Evolutionary conservation across 768 basidiomycete genomes (phyloP), one percentile per base, ranked within the genome.

Genomic region (Cytidiella melzeri): DNA sequence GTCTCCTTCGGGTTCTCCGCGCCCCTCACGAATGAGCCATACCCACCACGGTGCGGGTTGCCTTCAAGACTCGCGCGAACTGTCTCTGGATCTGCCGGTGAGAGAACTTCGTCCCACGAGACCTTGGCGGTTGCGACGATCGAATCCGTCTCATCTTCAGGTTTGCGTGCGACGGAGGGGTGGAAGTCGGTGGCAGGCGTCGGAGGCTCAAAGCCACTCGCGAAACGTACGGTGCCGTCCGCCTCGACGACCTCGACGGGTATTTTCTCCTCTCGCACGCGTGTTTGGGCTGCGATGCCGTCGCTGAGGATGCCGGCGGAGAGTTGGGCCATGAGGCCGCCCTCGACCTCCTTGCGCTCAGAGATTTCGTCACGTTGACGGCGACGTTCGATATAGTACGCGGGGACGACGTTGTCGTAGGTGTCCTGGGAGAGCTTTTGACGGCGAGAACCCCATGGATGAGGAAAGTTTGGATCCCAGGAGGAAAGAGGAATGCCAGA

Each of bases 151-250:
- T 53, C 58, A 0, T 56, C 54, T 30, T 55, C 41, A 4, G 51
- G 41, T 52, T 59, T 57, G 6, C 58, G 54, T 1, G 58, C 60
- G 30, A 54, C 50, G 9, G 9, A 15, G 6, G 60, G 60, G 37
- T 63, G 62, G 58, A 72, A 74, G 7, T 67, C 57, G 4, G 62
- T 61, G 47, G 58, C 67, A 42, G 73, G 66, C 1, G 73, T 74
- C 2, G 73, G 73, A 1, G 72, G 72, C 9, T 67, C 63, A 54
- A 73, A 75, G 1, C 73, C 73, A 25, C 69, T 71, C 1, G 73
- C 65, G 43, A 73, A 72, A 30, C 61, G 61, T 36, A 72, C 56
- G 1, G 56, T 67, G 20, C 73, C 73, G 43, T 74, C 72, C 25
- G 47, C 49, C 21, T 64, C 61, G 26, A 61, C 55, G 0, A 73